phyloP scores from a whole-genome alignment of 2,329 filamentous ascomycete species.

The Fusarium albosuccineum region DNA sequence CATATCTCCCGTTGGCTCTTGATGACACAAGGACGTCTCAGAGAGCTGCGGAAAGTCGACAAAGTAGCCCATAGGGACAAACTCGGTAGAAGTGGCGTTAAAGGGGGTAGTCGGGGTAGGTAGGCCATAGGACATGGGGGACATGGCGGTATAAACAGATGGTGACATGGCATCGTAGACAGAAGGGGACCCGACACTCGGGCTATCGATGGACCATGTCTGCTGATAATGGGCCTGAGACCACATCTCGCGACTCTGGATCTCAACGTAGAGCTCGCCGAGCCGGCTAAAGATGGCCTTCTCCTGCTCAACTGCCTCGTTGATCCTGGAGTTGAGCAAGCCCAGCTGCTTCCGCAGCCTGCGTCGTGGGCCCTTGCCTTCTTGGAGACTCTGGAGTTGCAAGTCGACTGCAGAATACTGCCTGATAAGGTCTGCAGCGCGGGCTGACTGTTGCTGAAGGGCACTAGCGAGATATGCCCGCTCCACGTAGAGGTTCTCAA shows the following conservation, averaged over 20 bases:
- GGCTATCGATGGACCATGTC: conserved; percentile 22
- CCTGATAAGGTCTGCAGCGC: conserved; percentile 54
- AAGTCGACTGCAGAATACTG: conserved; percentile 55
- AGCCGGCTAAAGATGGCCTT: conserved; percentile 59
- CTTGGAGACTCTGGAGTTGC: conserved; percentile 41
- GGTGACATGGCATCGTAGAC: conserved; percentile 17
- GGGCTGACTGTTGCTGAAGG: conserved; percentile 57
- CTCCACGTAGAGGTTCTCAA: conserved; percentile 61
- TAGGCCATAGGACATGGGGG: conserved; percentile 25
- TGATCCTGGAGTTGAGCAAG: conserved; percentile 58
- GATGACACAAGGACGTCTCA: conserved; percentile 8
- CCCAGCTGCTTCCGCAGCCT: conserved; percentile 57
- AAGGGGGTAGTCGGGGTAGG: conserved; percentile 43
- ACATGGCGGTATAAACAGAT: conserved; percentile 23
- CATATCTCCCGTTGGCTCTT: not conserved
- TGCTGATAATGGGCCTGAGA: conserved; percentile 48
- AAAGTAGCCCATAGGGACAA: conserved; percentile 48
- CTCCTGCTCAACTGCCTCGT: conserved; percentile 62
- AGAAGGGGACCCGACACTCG: conserved; percentile 20
- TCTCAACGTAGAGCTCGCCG: conserved; percentile 64
- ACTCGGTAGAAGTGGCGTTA: conserved; percentile 48
- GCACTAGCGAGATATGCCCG: conserved; percentile 58
- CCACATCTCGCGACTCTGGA: conserved; percentile 59
- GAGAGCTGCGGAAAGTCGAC: conserved; percentile 7
- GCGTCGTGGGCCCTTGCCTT: conserved; percentile 45